phyloP scores from a whole-genome alignment of 768 basidiomycete species.

The Cystofilobasidium macerans region DNA sequence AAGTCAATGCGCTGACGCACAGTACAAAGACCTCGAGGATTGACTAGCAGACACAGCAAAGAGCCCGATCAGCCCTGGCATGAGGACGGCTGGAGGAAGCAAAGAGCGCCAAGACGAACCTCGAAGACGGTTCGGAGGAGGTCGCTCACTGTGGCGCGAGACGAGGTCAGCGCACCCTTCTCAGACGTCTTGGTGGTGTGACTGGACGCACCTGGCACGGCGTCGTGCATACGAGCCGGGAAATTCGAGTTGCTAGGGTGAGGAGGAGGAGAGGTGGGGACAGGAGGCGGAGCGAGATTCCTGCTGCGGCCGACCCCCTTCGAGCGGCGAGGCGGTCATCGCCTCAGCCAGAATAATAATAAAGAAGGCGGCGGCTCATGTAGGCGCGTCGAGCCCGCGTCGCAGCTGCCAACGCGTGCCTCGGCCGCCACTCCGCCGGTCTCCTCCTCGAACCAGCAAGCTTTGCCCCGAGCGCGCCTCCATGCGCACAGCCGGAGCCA shows the following conservation, averaged over 20 bases:
- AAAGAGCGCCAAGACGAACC: constrained; percentile 38
- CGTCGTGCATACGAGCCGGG: not conserved
- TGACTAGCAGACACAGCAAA: constrained; percentile 46
- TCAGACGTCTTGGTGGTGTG: not conserved
- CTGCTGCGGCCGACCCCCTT: too few relatives aligned
- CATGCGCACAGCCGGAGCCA: too few relatives aligned
- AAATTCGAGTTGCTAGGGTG: too few relatives aligned
- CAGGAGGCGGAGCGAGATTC: not conserved
- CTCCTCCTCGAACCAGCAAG: too few relatives aligned
- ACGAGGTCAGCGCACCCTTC: not conserved
- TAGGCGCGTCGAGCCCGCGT: too few relatives aligned
- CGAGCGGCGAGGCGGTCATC: too few relatives aligned
- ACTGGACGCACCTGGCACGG: not conserved
- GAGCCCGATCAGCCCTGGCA: not conserved
- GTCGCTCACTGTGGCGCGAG: not conserved
- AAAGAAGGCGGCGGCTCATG: too few relatives aligned
- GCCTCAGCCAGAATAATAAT: too few relatives aligned
- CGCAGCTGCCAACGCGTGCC: too few relatives aligned
- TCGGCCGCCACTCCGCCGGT: too few relatives aligned
- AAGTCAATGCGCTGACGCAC: too few relatives aligned
- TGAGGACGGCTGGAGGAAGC: constrained; percentile 20
- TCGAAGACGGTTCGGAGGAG: constrained; percentile 52
- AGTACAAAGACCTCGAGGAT: constrained; percentile 79
- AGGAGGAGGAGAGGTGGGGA: not conserved
- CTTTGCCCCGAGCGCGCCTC: too few relatives aligned